Base-by-base conservation (phyloP, 208 protist genomes). In the Borovskyia barvae region DNA sequence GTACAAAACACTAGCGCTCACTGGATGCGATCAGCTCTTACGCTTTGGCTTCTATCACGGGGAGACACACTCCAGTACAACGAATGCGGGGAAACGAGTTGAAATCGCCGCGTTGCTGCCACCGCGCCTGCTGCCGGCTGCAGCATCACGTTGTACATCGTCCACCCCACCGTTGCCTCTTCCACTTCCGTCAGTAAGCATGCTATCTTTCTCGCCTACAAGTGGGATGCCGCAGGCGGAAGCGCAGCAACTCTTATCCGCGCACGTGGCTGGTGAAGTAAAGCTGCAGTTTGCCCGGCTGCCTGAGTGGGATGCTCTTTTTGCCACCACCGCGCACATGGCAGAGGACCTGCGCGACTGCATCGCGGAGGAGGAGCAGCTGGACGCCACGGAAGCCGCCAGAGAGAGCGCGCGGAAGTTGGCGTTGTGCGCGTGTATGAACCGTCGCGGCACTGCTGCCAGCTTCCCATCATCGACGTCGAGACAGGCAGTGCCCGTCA, bases 41-140 rank as follows among this genome's bases (percentile, higher is more conserved):
- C 53, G 41, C 5, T 71, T 58, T 55, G 54, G 37, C 48, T 79
- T 65, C 29, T 79, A 79, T 55, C 59, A 72, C 53, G 65, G 66
- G 17, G 37, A 43, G 24, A 22, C 19, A 9, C 52, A 40, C 29
- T 51, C 14, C 8, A 80, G 68, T 28, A 22, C 39, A 57, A 71
- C 74, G 26, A 53, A 78, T 54, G 20, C 42, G 8, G 71, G 54
- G 9, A 61, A 61, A 7, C 30, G 7, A 5, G 7, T 78, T n/a
- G 28, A 22, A 41, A 73, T 78, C 41, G 25, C 39, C 24, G 63
- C 66, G 47, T 33, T 77, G 37, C 62, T 22, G 26, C 22, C 7
- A 14, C 37, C 72, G 12, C 48, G 45, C 22, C 22, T 57, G 8
- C 46, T 49, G 1, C 37, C 52, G 2, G 4, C 53, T 2, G 14